Percentiles rank a stretch among this genome's conserved stretches.
phyloP scores from a whole-genome alignment of 2,329 filamentous ascomycete species.

The Zalaria sp. region DNA sequence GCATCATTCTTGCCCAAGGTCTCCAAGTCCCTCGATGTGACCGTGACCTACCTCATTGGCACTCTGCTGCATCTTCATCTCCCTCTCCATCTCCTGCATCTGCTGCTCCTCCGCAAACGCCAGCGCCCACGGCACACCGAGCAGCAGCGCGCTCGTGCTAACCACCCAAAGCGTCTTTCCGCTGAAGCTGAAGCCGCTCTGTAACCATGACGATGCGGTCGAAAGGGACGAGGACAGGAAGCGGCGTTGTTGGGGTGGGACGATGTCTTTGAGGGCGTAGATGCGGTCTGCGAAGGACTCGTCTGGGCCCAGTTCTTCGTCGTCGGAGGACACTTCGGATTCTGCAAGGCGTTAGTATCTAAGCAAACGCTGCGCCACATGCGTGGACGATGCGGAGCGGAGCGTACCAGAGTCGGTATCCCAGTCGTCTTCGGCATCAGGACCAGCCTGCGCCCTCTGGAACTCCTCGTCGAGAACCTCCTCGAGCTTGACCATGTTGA shows the following conservation, averaged over 20 bases:
- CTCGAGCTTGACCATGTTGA: conserved; percentile 84
- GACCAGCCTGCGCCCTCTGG: conserved; percentile 53
- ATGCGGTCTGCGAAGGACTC: conserved; percentile 28
- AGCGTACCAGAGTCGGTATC: conserved; percentile 80
- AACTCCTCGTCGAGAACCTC: conserved; percentile 97
- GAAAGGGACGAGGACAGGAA: conserved; percentile 26
- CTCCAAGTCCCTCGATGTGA: neutral
- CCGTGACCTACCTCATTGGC: conserved; percentile 56
- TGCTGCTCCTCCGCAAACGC: conserved; percentile 94
- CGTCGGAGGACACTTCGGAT: conserved; percentile 52
- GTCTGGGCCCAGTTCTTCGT: conserved; percentile 52
- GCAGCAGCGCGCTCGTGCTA: conserved; percentile 73
- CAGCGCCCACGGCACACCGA: conserved; percentile 87
- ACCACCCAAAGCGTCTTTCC: conserved; percentile 87
- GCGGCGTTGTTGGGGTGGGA: conserved; percentile 30
- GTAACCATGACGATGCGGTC: conserved; percentile 42
- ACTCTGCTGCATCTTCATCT: conserved; percentile 89
- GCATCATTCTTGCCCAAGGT: neutral
- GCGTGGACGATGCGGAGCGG: neutral
- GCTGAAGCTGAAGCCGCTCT: conserved; percentile 51
- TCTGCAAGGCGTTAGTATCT: conserved; percentile 32
- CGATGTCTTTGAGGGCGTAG: conserved; percentile 28
- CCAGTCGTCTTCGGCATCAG: conserved; percentile 57
- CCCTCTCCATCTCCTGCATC: conserved; percentile 92
- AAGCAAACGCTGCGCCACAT: neutral